Base-by-base conservation (phyloP, 2,329 filamentous ascomycete genomes). In the Metarhizium sp. region DNA sequence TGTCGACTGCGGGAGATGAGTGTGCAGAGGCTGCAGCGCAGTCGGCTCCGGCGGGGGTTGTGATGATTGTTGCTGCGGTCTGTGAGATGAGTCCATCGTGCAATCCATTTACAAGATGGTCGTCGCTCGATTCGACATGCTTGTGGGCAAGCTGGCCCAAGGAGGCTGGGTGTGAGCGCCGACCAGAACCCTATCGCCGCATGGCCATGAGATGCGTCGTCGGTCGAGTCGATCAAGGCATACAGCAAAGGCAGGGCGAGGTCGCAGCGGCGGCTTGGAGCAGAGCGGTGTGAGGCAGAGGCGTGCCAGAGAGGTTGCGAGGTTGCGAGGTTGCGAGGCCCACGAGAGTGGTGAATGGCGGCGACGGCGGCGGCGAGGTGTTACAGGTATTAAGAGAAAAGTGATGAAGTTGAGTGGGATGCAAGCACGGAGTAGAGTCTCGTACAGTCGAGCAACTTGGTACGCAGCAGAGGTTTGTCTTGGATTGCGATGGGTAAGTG, bases 1-100 rank as follows among this genome's bases (percentile, higher is more conserved):
- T 6, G 71, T 62, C 51, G 71, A 67, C 32, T 66, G 64, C 43
- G 69, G 67, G 30, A 72, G 60, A 59, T 69, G 64, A 14, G 68
- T 63, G 55, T 66, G 60, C 50, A 66, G 58, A 56, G 66, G 61
- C 43, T 66, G 61, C 50, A 52, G 56, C 34, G 53, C 42, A 45
- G 57, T 38, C 32, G 43, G 54, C 52, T 58, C 53, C 18, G 18
- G 53, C 51, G 18, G 45, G 43, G 54, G 11, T 20, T 14, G 53
- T 7, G 47, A 40, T 50, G 51, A 55, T 34, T 48, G 55, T 16
- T 54, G 57, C 25, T 45, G 56, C 43, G 55, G 40, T 45, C 32
- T 53, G 38, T 51, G 57, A 11, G 60, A 56, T 29, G 56, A 54
- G 25, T 60, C 58, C 59, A 61, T 62, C 7, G 29, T 58, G 60